Conservation (phyloP, 148 eudicot genomes). For the Mesembryanthemum crystallinum region DNA sequence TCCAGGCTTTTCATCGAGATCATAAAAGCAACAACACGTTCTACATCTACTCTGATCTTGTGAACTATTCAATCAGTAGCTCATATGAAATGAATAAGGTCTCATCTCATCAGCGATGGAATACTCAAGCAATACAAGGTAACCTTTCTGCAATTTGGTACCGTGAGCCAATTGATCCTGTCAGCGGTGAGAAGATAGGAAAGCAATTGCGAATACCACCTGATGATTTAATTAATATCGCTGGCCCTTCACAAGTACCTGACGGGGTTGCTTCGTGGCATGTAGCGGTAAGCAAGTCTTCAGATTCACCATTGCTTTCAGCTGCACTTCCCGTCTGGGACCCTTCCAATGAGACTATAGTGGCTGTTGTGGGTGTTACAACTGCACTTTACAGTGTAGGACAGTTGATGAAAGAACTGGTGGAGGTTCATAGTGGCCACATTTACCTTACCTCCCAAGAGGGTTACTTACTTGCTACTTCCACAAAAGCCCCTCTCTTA, state of each 20-base stretch:
- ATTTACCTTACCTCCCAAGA: slow-evolving; percentile 89
- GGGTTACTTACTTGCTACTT: slow-evolving; percentile 91
- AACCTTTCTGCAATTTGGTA: slow-evolving; percentile 89
- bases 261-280: slow-evolving; percentile 97
- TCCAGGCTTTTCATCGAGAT: slow-evolving; percentile 95
- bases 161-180: slow-evolving; percentile 73
- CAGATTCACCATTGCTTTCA: slow-evolving; percentile 83
- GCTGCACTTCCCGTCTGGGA: slow-evolving; percentile 94
- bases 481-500: slow-evolving; percentile 70
- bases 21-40: slow-evolving; percentile 73
- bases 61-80: slow-evolving; percentile 63
- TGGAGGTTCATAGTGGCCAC: slow-evolving; percentile 82
- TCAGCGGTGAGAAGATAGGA: slow-evolving; percentile 64
- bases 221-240: slow-evolving; percentile 81
- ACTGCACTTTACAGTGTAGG: slow-evolving; percentile 92
- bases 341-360: slow-evolving; percentile 53
- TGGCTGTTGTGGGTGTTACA: slow-evolving; percentile 94
- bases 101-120: slow-evolving; percentile 73
- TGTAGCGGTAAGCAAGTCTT: slow-evolving; percentile 79
- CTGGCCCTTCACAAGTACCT: slow-evolving; percentile 93
- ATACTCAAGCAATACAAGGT: slow-evolving; percentile 58
- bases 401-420: slow-evolving; percentile 88
- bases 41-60: slow-evolving; percentile 81
- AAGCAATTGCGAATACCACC: slow-evolving; percentile 60
- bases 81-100: slow-evolving; percentile 38